Evolutionary conservation across 2,329 filamentous ascomycete genomes (phyloP), one percentile per base, ranked within the genome.

Genomic region (Ceratocystis destructans): DNA sequence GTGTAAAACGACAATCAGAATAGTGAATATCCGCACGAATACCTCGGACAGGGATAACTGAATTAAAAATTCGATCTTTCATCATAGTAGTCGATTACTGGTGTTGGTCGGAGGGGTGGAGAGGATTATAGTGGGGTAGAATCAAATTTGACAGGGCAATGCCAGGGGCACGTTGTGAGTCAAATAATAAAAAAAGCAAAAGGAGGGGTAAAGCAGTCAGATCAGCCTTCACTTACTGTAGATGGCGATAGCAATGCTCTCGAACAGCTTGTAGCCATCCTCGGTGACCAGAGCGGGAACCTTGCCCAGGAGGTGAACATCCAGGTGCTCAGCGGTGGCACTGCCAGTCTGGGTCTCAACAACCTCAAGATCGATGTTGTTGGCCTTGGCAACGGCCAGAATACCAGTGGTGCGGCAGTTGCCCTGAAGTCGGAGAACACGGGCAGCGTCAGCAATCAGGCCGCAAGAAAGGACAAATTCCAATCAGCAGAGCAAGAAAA

Each of bases 381-480:
- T 97, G 81, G 90, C 91, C 87, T 99, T 97, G 74, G 94, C 94
- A 76, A 96, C 90, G 73, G 90, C 92, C 77, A 87, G 85, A 79
- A 96, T 89, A 77, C 87, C 87, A 75, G 88, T 89, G 78, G 88
- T 89, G 82, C 93, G 92, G 79, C 89, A 82, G 85, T 96, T 96
- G 76, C 83, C 84, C 92, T 96, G 75, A 68, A 72, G 69, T 64
- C 64, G 66, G 70, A 69, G 69, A 66, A 65, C 64, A 68, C 66
- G 70, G 66, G 69, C 66, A 70, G 69, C 62, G 71, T 74, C 71
- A 74, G 72, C 70, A 74, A 69, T 69, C 69, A 70, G 62, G 31
- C 45, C 53, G 48, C 37, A 64, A 61, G 69, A 68, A 63, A 64
- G 61, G 61, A 66, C 65, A 57, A 66, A 67, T 64, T 64, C 45